Conservation (phyloP, 345 rosid genomes). For the Combretum micranthum region DNA sequence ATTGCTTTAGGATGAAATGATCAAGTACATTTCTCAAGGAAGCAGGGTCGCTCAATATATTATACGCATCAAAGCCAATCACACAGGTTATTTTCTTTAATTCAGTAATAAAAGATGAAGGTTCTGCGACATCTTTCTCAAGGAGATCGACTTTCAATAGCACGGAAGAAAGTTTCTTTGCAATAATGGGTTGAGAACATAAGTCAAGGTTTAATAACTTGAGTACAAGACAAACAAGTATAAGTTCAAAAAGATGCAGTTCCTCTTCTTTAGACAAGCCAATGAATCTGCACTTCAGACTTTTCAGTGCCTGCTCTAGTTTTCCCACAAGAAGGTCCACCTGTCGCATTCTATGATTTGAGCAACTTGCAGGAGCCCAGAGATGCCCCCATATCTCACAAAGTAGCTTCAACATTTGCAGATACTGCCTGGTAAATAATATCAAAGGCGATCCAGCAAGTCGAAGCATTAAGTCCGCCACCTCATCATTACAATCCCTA, state of each 20-base stretch:
- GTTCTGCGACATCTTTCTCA: slow-evolving; percentile 34
- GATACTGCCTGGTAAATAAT: slow-evolving; percentile 43
- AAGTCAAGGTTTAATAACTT: slow-evolving; percentile 41
- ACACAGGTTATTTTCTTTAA: slow-evolving; percentile 34
- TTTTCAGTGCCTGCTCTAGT: slow-evolving; percentile 51
- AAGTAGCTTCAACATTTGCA: slow-evolving; percentile 46
- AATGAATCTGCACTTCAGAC: slow-evolving; percentile 47
- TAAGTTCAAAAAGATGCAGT: slow-evolving; percentile 49
- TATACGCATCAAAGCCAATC: slow-evolving; percentile 15
- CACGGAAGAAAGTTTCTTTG: slow-evolving; percentile 45
- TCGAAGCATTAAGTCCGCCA: slow-evolving; percentile 26
- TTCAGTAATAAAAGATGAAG: slow-evolving; percentile 46
- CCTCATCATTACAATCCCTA: slow-evolving; percentile 66
- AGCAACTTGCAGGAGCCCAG: slow-evolving; percentile 18
- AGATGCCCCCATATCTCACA: slow-evolving; percentile 37
- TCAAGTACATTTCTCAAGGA: slow-evolving; percentile 29
- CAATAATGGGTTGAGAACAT: slow-evolving; percentile 25
- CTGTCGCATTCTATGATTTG: slow-evolving; percentile 23
- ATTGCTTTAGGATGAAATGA: slow-evolving; percentile 40
- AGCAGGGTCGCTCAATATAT: slow-evolving; percentile 16
- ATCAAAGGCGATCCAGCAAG: slow-evolving; percentile 36
- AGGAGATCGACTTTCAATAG: slow-evolving; percentile 39
- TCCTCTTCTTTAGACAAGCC: slow-evolving; percentile 55
- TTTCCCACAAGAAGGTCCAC: slow-evolving; percentile 49
- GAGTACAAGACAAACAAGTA: slow-evolving; percentile 39